Evolutionary conservation across 1,284 basidiomycete species (phyloP), one percentile per base, ranked within the genome.

Genomic region (Cutaneotrichosporon mucoides): DNA sequence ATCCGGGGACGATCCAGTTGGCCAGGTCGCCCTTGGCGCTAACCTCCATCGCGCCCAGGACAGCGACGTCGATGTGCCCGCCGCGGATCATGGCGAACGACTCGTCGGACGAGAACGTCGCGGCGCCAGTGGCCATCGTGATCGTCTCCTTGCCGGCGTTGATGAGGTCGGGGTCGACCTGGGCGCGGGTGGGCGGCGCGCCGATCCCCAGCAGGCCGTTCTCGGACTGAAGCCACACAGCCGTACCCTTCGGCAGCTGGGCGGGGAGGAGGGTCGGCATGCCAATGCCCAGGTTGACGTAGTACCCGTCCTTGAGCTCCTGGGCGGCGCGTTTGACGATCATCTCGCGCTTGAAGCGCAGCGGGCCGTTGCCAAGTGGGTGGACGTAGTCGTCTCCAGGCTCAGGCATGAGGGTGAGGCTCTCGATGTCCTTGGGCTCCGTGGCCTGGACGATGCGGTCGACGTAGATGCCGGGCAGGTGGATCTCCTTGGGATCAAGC

Each of bases 1-100:
- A 92, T 35, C 90, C 90, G 2, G 92, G 92, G 66, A 95, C 90
- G 89, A 95, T 96, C 76, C 91, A 96, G 81, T 96, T 97, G 51
- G 94, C 94, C 63, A 97, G 87, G 73, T 96, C 92, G 55, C 93
- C 93, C 11, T 85, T 84, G 64, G 88, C 85, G 4, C 88, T 90
- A 55, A 96, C 92, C 82, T 96, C 87, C 85, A 96, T 90, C 59
- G 55, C 37, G 35, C 86, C 86, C 15, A 88, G 85, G 73, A 96
- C 92, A 11, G 92, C 87, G 57, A 95, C 89, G 70, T 97, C 86
- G 57, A 97, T 85, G 77, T 96, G 92, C 4, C 93, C 93, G 55
- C 90, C 92, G 55, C 92, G 87, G 77, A 95, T 93, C 90, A 94
- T 94, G 33, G 88, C 88, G 69, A 96, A 96, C 1, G 89, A 92